These are phyloP conservation scores for Xylaria sp. DNA, from an alignment of 2,329 filamentous ascomycete genomes.

Conservation along the genomic window DNA sequence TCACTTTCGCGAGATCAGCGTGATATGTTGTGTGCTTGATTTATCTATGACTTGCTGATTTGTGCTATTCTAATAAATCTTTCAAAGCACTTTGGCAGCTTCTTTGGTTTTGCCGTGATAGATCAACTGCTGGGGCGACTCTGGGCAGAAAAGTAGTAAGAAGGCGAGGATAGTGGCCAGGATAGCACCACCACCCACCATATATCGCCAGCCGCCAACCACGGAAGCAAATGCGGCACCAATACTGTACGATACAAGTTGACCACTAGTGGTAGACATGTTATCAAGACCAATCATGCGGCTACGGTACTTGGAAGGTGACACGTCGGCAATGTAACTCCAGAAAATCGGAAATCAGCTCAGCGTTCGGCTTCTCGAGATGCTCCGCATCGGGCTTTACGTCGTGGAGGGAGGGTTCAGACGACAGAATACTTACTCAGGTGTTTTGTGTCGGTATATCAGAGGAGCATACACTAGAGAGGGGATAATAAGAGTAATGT, in stretches of 20 bases:
- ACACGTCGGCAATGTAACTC: conserved; percentile 61
- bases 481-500: too few relatives aligned
- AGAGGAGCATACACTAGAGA: background rate
- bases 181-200: conserved; percentile 60
- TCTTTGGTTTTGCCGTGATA: conserved; percentile 56
- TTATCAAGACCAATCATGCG: conserved; percentile 62
- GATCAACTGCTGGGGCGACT: conserved; percentile 61
- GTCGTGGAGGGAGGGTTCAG: conserved; percentile 15
- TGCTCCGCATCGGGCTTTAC: conserved; percentile 3
- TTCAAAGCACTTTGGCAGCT: conserved; percentile 53
- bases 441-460: background rate
- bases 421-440: background rate
- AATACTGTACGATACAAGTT: conserved; percentile 56
- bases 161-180: conserved; percentile 58
- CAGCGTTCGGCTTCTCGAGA: background rate
- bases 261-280: conserved; percentile 57
- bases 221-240: conserved; percentile 56
- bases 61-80: conserved; percentile 57
- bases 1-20: conserved; percentile 49
- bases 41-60: conserved; percentile 58
- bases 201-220: conserved; percentile 60
- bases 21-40: conserved; percentile 54
- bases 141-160: conserved; percentile 60
- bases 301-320: conserved; percentile 61
- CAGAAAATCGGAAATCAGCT: background rate